A percentile compares a stretch with the other conserved stretches of the same genome.
phyloP scores from a whole-genome alignment of 2,329 filamentous ascomycete species.

The Ophiostoma sp. region DNA sequence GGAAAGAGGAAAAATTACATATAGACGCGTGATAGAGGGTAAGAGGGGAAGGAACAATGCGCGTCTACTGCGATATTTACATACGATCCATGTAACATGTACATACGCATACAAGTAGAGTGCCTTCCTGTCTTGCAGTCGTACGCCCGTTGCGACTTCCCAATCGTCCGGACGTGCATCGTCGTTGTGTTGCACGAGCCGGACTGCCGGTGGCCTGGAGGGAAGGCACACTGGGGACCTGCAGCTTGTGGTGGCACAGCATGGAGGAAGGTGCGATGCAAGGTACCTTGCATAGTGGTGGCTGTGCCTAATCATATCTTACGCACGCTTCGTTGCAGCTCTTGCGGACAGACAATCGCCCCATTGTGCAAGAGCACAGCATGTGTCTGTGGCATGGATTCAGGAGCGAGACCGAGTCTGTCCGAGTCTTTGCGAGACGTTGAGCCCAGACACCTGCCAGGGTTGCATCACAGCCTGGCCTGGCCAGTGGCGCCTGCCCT shows the following conservation, averaged over 20 bases:
- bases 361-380: constrained; percentile 1
- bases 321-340: constrained; percentile 6
- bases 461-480: constrained; percentile 14
- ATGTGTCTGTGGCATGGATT: background rate
- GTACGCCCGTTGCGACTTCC: constrained; percentile 7
- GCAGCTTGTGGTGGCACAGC: background rate
- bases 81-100: background rate
- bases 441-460: constrained; percentile 5
- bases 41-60: background rate
- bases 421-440: background rate
- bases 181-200: constrained; percentile 18
- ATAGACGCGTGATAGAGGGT: background rate
- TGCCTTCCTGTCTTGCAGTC: background rate
- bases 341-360: background rate
- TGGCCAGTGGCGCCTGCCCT: background rate
- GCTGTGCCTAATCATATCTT: constrained; percentile 4
- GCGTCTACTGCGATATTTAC: background rate
- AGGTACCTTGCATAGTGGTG: background rate
- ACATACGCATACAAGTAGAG: background rate
- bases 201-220: constrained; percentile 19
- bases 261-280: constrained; percentile 6
- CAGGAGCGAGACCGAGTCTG: background rate
- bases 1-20: background rate
- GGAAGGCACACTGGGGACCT: background rate
- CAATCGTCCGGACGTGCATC: constrained; percentile 1